Conservation (phyloP, 2,329 filamentous ascomycete species). For the Epichloe brachyelytri region DNA sequence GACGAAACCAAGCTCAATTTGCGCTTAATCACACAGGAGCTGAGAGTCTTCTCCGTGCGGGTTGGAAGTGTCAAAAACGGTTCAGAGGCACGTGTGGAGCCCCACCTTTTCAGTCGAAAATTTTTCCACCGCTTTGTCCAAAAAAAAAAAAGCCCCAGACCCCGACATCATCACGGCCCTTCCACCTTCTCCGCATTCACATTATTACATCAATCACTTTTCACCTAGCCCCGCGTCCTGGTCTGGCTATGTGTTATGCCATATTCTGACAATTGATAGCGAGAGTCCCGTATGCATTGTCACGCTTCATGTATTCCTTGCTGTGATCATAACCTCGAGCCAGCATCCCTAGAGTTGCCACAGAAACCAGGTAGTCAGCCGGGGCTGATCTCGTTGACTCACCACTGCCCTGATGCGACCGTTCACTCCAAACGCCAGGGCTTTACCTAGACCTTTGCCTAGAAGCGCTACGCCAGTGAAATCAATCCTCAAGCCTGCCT, state of each 20-base stretch:
- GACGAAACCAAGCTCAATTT: no score
- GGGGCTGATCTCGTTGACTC: background rate
- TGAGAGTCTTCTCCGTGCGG: no score
- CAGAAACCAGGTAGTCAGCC: background rate
- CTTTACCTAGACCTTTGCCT: slow-evolving; percentile 19
- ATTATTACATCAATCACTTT: background rate
- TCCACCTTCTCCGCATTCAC: background rate
- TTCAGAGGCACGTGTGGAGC: slow-evolving; percentile 16
- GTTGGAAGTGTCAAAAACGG: background rate
- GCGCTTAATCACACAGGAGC: no score
- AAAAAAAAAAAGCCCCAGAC: slow-evolving; percentile 1
- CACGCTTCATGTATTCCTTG: background rate
- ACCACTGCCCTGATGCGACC: slow-evolving; percentile 15
- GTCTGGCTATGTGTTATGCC: background rate
- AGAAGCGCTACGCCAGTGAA: slow-evolving; percentile 31
- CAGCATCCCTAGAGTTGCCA: background rate
- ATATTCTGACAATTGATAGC: background rate
- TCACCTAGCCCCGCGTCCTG: background rate
- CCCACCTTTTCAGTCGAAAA: slow-evolving; percentile 16
- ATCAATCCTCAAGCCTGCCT: slow-evolving; percentile 38
- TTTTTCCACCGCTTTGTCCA: slow-evolving; percentile 7
- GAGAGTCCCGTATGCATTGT: background rate
- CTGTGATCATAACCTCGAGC: background rate
- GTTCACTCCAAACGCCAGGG: slow-evolving; percentile 22
- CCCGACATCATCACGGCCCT: slow-evolving; percentile 5